Evolutionary conservation across 2,329 filamentous ascomycete genomes (phyloP).

Genomic region (Trichoderma koningiopsis): DNA sequence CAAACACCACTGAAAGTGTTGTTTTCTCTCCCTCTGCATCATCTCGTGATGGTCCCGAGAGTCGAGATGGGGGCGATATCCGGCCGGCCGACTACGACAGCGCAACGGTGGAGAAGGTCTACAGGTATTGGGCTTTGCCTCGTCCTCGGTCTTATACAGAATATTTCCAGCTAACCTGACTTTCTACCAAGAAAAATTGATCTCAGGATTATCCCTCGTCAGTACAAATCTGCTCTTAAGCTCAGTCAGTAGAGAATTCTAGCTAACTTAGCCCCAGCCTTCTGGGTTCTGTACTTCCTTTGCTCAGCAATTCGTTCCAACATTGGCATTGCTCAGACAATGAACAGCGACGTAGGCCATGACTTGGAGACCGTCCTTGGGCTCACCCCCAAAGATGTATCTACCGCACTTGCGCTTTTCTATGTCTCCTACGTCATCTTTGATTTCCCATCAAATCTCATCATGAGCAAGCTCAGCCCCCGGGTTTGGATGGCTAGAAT

Average conservation of each 20-base stretch:
- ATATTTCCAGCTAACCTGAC: neutral
- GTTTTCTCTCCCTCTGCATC: constrained; percentile 7
- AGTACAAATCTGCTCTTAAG: constrained; percentile 27
- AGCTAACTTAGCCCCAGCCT: constrained; percentile 52
- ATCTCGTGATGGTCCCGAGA: neutral
- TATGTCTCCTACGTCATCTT: constrained; percentile 92
- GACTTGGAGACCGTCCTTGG: constrained; percentile 73
- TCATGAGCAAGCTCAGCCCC: constrained; percentile 84
- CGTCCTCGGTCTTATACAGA: neutral
- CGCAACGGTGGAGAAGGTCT: constrained; percentile 57
- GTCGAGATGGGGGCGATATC: constrained; percentile 37
- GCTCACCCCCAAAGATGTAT: constrained; percentile 74
- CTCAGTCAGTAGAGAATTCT: neutral
- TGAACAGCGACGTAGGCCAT: constrained; percentile 73
- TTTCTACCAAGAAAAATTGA: constrained; percentile 55
- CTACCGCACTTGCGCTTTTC: constrained; percentile 82
- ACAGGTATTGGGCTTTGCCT: constrained; percentile 40
- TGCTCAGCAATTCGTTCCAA: constrained; percentile 91
- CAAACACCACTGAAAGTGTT: neutral
- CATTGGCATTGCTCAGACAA: constrained; percentile 90
- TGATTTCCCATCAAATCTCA: constrained; percentile 82
- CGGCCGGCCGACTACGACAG: constrained; percentile 49
- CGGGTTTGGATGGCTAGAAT: constrained; percentile 92
- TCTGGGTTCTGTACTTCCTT: constrained; percentile 89
- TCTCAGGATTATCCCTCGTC: constrained; percentile 61